Evolutionary conservation across 2,329 filamentous ascomycete genomes (phyloP).

Genomic region (Beauveria pseudobassiana): DNA sequence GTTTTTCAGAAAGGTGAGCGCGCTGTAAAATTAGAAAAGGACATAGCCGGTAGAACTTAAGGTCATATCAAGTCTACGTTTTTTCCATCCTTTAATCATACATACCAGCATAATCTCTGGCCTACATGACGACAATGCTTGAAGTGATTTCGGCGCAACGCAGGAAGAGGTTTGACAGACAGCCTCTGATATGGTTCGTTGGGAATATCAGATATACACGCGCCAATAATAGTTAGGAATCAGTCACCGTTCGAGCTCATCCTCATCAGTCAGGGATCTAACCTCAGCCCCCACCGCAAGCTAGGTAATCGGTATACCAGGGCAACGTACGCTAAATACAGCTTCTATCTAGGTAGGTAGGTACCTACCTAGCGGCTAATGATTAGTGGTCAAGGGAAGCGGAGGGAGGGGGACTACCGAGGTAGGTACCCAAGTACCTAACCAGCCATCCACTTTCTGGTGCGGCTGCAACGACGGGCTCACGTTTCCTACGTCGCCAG

Average conservation of each 20-base stretch:
- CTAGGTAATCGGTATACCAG: neutral
- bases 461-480: neutral
- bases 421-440: neutral
- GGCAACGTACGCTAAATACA: neutral
- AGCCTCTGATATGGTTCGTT: no score
- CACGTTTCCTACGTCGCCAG: neutral
- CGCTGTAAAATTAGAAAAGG: constrained; percentile 18
- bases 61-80: neutral
- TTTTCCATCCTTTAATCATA: neutral
- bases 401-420: neutral
- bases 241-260: neutral
- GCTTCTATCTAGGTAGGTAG: neutral
- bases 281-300: neutral
- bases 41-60: neutral
- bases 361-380: neutral
- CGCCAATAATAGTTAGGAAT: no score
- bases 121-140: no score
- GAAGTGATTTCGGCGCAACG: no score
- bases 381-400: neutral
- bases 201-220: no score
- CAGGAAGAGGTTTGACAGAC: no score
- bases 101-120: no score
- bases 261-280: neutral
- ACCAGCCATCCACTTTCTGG: constrained; percentile 5
- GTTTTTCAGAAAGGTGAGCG: constrained; percentile 50